Evolutionary conservation across 148 eudicot genomes (phyloP), one percentile per base, ranked within the genome.

Genomic region (Gaultheria prostrata): DNA sequence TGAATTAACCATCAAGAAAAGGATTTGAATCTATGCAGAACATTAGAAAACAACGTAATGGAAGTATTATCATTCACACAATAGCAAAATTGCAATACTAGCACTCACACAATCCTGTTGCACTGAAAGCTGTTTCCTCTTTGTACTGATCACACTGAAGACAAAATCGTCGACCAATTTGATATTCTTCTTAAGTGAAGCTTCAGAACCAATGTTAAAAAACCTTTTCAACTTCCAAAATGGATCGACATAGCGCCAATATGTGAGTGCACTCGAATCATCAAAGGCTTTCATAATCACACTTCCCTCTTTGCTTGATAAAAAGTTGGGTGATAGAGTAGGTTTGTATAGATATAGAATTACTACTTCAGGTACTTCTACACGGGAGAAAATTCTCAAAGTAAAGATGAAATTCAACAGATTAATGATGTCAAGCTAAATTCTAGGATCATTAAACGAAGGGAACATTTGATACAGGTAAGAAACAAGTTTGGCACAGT

Each of bases 261-360:
- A 87, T 7, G 83, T 86, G 70, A 92, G 77, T 26, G 87, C 93
- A 80, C 86, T 91, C 17, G 95, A 92, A 53, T 91, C 94, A 86
- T 95, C 97, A 57, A 93, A 95, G 50, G 98, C 93, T 85, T 88
- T 93, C 82, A 93, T 92, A 61, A 92, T 93, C 35, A 79, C 59
- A 21, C 59, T 65, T 20, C 97, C 94, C 21, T 88, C 88, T 78
- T 86, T 81, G 85, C 87, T 91, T 79, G 95, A 91, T n/a, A n/a
- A n/a, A n/a, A n/a, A n/a, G n/a, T n/a, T n/a, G n/a, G n/a, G n/a
- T n/a, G n/a, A n/a, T n/a, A n/a, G n/a, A n/a, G n/a, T n/a, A n/a
- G n/a, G n/a, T n/a, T n/a, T n/a, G n/a, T n/a, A n/a, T n/a, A n/a
- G n/a, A n/a, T n/a, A n/a, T n/a, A n/a, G n/a, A n/a, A n/a, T n/a